These are phyloP conservation scores for Clohesyomyces aquaticus DNA, from an alignment of 495 filamentous ascomycete species.

Conservation along the genomic window DNA sequence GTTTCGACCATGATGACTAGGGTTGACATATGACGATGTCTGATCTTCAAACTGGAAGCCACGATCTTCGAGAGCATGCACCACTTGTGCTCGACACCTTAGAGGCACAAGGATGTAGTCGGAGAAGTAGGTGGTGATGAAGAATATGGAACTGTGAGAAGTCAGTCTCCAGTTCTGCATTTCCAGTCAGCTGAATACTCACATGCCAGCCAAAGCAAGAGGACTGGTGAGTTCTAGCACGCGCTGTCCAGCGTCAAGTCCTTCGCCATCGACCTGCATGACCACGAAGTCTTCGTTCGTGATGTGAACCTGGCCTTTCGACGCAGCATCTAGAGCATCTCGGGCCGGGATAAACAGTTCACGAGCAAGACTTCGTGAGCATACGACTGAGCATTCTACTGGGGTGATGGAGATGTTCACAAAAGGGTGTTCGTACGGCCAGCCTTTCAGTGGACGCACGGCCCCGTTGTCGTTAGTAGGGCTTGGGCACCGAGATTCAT, in stretches of 20 bases:
- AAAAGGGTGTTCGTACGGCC: constrained; percentile 69
- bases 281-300: constrained; percentile 84
- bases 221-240: constrained; percentile 92
- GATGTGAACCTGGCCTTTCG: constrained; percentile 64
- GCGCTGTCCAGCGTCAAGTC: constrained; percentile 89
- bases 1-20: constrained; percentile 54
- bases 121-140: constrained; percentile 97
- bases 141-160: constrained; percentile 76
- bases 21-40: constrained; percentile 68
- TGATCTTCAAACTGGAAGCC: constrained; percentile 85
- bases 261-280: constrained; percentile 84
- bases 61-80: constrained; percentile 72
- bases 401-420: constrained; percentile 92
- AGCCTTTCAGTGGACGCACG: constrained; percentile 33
- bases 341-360: constrained; percentile 72
- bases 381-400: constrained; percentile 90
- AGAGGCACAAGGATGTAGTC: constrained; percentile 93
- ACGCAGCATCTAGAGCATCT: constrained; percentile 51
- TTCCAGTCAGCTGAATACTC: constrained; percentile 43
- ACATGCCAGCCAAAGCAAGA: constrained; percentile 88
- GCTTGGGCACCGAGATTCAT: constrained; percentile 48
- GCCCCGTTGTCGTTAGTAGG: constrained; percentile 42
- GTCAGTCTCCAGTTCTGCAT: neutral
- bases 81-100: constrained; percentile 71
- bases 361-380: constrained; percentile 70